Percentiles rank a stretch among this genome's conserved stretches.
phyloP scores from a whole-genome alignment of 2,329 filamentous ascomycete genomes.

The Botrytis byssoidea region DNA sequence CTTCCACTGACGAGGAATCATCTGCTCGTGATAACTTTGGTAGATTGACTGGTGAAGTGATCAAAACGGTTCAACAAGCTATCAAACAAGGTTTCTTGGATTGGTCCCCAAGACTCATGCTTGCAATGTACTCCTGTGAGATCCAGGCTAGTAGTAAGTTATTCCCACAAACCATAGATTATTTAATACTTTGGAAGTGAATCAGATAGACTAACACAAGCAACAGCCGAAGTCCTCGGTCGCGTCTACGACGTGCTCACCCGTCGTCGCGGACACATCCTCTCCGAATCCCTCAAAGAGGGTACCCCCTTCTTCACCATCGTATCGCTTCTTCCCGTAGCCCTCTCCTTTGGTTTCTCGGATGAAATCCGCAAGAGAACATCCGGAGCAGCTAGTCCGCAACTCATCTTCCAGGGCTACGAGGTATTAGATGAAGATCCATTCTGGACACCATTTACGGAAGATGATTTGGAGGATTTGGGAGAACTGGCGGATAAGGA shows the following conservation, averaged over 20 bases:
- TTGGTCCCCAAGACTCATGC: conserved; percentile 91
- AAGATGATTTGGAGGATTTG: conserved; percentile 94
- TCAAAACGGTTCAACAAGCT: conserved; percentile 82
- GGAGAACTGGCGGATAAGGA: conserved; percentile 91
- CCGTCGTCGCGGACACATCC: conserved; percentile 81
- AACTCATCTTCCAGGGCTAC: conserved; percentile 90
- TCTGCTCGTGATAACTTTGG: conserved; percentile 66
- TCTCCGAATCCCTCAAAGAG: conserved; percentile 89
- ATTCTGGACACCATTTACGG: conserved; percentile 95
- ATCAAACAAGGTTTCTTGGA: conserved; percentile 86
- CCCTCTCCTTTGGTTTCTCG: conserved; percentile 91
- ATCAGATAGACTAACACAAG: conserved; percentile 24
- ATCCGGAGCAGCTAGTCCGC: conserved; percentile 84
- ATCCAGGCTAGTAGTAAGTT: conserved; percentile 85
- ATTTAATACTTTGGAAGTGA: not conserved
- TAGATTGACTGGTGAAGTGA: conserved; percentile 87
- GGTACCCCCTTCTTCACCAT: conserved; percentile 97
- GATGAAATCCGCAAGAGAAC: conserved; percentile 97
- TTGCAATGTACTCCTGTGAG: conserved; percentile 97
- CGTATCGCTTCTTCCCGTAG: conserved; percentile 80
- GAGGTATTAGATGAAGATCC: conserved; percentile 94
- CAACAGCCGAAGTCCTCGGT: conserved; percentile 80
- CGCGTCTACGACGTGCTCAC: conserved; percentile 98
- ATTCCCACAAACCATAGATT: not conserved
- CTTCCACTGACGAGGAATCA: conserved; percentile 50